Base-by-base conservation (phyloP, 768 basidiomycete species). In the Exidia glandulosa region DNA sequence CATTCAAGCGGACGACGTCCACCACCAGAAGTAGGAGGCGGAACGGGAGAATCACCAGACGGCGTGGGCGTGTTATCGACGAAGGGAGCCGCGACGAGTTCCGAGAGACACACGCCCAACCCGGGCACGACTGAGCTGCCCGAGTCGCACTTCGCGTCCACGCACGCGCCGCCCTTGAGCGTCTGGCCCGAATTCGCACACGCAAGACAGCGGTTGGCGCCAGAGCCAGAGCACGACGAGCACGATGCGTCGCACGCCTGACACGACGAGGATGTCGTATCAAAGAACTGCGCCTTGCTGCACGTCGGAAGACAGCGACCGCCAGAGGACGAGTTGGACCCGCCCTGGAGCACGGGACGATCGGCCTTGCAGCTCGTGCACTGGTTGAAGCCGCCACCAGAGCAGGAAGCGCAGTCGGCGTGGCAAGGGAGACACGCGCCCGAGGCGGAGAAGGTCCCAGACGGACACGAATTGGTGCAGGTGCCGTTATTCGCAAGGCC, bases 351-450 rank as follows among this genome's bases (percentile, higher is more conserved):
- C 37, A 92, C 88, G 0, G 90, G 91, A 0, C 84, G 81, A 25
- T 76, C 72, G 30, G 83, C 66, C 32, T 83, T 77, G 66, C 91
- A 94, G 55, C 81, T 80, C 7, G 83, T 77, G 71, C 92, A 95
- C 68, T 92, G 85, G 67, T 82, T 83, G 73, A 90, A 90, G 0
- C 83, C 80, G 25, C 79, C 66, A n/a, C 90, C 90, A 27, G 83
- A 82, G 71, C 93, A 95, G 1, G 86, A 84, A 16, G 81, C 82
- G 66, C 92, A 95, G 68, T 94, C 93, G 0, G 90, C 83, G 61
- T 94, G 91, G 70, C 93, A 95, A 4, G 84, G 65, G 59, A 83
- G 67, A 73, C 92, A 94, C 30, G 80, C 72, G 27, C 83, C 81
- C 32, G 82, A 77, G 12, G 87, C 79, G 57, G 77, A 73, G 72